Evolutionary conservation across 1,284 basidiomycete genomes (phyloP).

Genomic region (Anthracocystis panici-leucophaei): DNA sequence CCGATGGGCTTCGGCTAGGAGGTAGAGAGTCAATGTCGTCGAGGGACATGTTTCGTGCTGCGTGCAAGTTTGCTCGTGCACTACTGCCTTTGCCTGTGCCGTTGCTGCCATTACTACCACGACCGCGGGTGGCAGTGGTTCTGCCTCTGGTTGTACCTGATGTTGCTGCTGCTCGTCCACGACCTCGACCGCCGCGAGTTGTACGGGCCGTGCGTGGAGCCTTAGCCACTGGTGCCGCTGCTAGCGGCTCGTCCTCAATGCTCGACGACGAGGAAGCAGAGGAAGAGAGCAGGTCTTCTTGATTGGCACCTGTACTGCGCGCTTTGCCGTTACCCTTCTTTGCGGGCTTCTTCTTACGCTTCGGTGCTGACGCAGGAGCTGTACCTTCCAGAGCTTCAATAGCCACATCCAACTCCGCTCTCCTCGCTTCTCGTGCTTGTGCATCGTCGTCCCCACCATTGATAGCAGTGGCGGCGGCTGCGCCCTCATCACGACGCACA

Average conservation of each 20-base stretch:
- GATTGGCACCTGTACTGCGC: background rate
- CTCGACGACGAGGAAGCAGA: conserved; percentile 16
- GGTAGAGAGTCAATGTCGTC: conserved; percentile 39
- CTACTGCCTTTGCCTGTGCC: conserved; percentile 3
- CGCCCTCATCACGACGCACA: conserved; percentile 38
- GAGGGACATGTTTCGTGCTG: conserved; percentile 48
- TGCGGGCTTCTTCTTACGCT: conserved; percentile 21
- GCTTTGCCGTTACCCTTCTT: background rate
- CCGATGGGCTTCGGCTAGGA: conserved; percentile 34
- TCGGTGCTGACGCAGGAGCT: conserved; percentile 2
- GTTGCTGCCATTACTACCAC: background rate
- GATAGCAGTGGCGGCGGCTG: background rate
- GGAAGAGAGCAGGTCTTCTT: conserved; percentile 15
- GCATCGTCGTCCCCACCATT: background rate
- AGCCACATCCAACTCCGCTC: conserved; percentile 44
- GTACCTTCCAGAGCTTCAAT: conserved; percentile 47
- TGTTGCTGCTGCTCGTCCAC: conserved; percentile 9
- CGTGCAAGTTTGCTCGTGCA: conserved; percentile 30
- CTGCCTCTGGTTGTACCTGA: background rate
- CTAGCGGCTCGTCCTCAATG: conserved; percentile 9
- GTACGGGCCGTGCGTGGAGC: conserved; percentile 9
- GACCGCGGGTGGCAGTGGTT: background rate
- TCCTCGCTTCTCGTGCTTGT: conserved; percentile 7
- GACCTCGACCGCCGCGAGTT: conserved; percentile 11
- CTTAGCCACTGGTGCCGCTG: background rate